phyloP scores from a whole-genome alignment of 1,284 basidiomycete species.

The Apiotrichum gamsii region DNA sequence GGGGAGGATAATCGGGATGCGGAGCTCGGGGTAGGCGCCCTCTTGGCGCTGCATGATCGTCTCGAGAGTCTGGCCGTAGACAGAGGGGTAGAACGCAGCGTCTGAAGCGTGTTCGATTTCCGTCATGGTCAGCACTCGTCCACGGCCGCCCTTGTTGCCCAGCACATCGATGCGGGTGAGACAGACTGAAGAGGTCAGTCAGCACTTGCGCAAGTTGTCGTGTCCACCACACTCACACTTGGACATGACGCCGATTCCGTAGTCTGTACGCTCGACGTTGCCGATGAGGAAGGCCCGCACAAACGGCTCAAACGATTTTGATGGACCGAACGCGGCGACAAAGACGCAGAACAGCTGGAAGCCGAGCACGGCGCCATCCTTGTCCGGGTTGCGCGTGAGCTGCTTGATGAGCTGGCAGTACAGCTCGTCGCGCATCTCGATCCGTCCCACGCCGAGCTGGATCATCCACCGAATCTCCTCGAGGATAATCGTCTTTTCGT shows the following conservation, averaged over 20 bases:
- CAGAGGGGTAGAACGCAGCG: slow-evolving; percentile 86
- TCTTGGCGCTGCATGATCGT: slow-evolving; percentile 74
- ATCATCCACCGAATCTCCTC: slow-evolving; percentile 84
- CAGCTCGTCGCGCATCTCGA: slow-evolving; percentile 82
- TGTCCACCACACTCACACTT: slow-evolving; percentile 51
- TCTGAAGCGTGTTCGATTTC: slow-evolving; percentile 88
- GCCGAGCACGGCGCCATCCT: slow-evolving; percentile 76
- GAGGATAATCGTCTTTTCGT: slow-evolving; percentile 50
- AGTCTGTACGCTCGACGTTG: slow-evolving; percentile 55
- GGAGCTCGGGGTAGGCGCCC: slow-evolving; percentile 71
- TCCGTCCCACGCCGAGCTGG: slow-evolving; percentile 64
- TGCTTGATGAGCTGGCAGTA: slow-evolving; percentile 90
- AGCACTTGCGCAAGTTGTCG: slow-evolving; percentile 2
- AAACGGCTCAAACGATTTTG: slow-evolving; percentile 79
- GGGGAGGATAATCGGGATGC: slow-evolving; percentile 81
- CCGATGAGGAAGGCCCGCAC: slow-evolving; percentile 69
- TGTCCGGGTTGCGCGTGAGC: slow-evolving; percentile 68
- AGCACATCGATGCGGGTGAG: slow-evolving; percentile 63
- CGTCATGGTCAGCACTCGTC: slow-evolving; percentile 66
- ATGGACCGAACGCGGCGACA: slow-evolving; percentile 79
- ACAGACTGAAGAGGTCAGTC: no score
- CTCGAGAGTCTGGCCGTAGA: slow-evolving; percentile 81
- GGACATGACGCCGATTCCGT: slow-evolving; percentile 77
- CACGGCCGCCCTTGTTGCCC: slow-evolving; percentile 70
- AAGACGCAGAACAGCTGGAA: slow-evolving; percentile 87